Percentiles rank a stretch among this genome's conserved stretches.
Conservation (phyloP, 2,329 filamentous ascomycete genomes). For the Fusarium pseudocircinatum region DNA sequence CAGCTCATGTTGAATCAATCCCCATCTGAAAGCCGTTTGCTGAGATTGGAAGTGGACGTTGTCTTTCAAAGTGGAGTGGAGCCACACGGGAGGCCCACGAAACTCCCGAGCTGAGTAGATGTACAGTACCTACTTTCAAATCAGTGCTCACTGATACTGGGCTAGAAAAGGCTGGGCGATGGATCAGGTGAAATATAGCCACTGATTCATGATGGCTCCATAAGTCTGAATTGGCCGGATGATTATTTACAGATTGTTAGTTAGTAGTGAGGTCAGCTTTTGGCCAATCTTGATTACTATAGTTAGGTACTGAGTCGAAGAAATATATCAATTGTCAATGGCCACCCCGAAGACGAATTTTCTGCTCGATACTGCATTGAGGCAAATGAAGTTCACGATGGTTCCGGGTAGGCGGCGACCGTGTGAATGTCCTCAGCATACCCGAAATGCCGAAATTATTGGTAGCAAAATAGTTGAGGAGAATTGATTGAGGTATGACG, state of each 20-base stretch:
- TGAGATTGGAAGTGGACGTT: slow-evolving; percentile 32
- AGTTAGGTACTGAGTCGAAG: not conserved
- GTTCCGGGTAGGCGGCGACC: slow-evolving; percentile 8
- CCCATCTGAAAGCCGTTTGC: slow-evolving; percentile 22
- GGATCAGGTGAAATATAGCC: not conserved
- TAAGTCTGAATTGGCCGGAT: not conserved
- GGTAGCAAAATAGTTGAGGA: slow-evolving; percentile 4
- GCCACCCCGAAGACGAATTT: slow-evolving; percentile 11
- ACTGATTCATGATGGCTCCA: not conserved
- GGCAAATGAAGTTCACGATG: slow-evolving; percentile 1
- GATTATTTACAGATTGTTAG: not conserved
- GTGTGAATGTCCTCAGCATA: not conserved
- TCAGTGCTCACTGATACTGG: not conserved
- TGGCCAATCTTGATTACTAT: slow-evolving; percentile 8
- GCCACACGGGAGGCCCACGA: slow-evolving; percentile 24
- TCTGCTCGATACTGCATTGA: slow-evolving; percentile 2
- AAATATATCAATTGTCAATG: slow-evolving; percentile 1
- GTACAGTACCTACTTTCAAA: slow-evolving; percentile 15
- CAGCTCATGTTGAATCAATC: not conserved
- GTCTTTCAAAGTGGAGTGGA: slow-evolving; percentile 14
- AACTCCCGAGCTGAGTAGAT: slow-evolving; percentile 23
- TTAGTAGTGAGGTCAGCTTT: not conserved
- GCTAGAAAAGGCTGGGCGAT: not conserved
- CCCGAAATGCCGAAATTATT: not conserved
- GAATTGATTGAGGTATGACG: slow-evolving; percentile 13